Percentiles rank a stretch among this genome's conserved stretches.
These are phyloP conservation scores for Kodamaea ohmeri DNA, from an alignment of 1,139 yeast species.

Conservation along the genomic window DNA sequence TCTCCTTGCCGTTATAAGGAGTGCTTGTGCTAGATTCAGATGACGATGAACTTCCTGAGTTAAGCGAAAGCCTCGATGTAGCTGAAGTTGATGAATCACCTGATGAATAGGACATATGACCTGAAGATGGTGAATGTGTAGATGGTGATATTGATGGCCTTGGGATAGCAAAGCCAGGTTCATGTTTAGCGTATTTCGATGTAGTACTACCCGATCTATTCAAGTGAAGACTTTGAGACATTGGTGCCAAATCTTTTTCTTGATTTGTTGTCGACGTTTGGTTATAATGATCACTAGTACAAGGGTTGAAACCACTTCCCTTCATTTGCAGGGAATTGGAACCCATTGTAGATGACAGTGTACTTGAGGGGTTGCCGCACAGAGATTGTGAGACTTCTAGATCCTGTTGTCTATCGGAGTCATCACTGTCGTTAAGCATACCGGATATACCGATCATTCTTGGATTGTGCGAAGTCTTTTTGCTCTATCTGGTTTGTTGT, in stretches of 20 bases:
- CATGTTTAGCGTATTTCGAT: background rate
- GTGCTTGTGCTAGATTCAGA: background rate
- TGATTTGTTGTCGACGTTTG: no score
- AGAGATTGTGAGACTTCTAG: background rate
- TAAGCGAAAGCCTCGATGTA: constrained; percentile 4
- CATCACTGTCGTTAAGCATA: constrained; percentile 14
- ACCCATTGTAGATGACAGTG: background rate
- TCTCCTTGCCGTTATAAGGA: background rate
- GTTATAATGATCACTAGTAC: no score
- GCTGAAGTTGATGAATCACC: background rate
- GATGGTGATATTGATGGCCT: background rate
- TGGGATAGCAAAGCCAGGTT: constrained; percentile 1
- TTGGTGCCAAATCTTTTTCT: background rate
- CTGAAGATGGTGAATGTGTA: background rate
- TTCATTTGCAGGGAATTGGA: background rate
- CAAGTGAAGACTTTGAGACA: background rate
- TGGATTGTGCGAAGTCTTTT: background rate
- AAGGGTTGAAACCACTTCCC: background rate
- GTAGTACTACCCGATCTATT: constrained; percentile 7
- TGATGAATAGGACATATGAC: background rate
- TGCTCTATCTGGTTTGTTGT: no score
- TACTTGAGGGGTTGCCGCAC: background rate
- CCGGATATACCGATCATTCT: constrained; percentile 17
- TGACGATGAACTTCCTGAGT: background rate
- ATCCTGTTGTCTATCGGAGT: background rate